These are phyloP conservation scores for Wickerhamomyces subpelliculosus DNA, from an alignment of 805 yeast genomes.

Conservation along the genomic window DNA sequence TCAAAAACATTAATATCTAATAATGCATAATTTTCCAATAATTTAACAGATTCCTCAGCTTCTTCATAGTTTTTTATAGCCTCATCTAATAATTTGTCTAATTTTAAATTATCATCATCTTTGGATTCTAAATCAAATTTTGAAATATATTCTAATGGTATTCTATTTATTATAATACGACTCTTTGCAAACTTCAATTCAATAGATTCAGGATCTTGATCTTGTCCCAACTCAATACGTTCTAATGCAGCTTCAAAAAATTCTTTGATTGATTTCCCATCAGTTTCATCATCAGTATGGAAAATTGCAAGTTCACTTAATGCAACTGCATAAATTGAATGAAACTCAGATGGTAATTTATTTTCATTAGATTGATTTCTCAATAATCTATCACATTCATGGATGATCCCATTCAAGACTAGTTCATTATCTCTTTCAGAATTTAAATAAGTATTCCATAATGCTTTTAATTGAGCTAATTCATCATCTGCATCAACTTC, in stretches of 20 bases:
- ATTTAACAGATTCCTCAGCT: conserved; percentile 27
- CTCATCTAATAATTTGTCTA: conserved; percentile 36
- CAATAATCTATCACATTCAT: conserved; percentile 80
- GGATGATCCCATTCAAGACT: conserved; percentile 77
- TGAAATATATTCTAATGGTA: conserved; percentile 53
- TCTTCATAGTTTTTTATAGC: conserved; percentile 40
- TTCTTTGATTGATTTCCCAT: conserved; percentile 36
- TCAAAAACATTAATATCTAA: conserved; percentile 39
- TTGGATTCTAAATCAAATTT: conserved; percentile 37
- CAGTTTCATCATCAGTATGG: conserved; percentile 36
- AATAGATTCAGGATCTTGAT: conserved; percentile 36
- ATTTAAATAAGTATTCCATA: conserved; percentile 58
- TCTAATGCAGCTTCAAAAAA: conserved; percentile 70
- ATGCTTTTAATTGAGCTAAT: conserved; percentile 63
- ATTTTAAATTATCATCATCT: conserved; percentile 21
- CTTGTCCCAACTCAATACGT: conserved; percentile 54
- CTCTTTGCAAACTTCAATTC: conserved; percentile 47
- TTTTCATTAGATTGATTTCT: conserved; percentile 29
- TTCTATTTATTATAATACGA: conserved; percentile 47
- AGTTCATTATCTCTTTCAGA: conserved; percentile 57
- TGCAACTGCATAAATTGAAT: conserved; percentile 68
- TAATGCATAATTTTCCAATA: conserved; percentile 22
- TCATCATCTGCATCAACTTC: conserved; percentile 74
- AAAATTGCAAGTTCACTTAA: conserved; percentile 57
- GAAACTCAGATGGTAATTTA: conserved; percentile 45